These are phyloP conservation scores for Coemansia sp. DNA, from an alignment of 192 early-diverging fungal genomes.

Conservation along the genomic window DNA sequence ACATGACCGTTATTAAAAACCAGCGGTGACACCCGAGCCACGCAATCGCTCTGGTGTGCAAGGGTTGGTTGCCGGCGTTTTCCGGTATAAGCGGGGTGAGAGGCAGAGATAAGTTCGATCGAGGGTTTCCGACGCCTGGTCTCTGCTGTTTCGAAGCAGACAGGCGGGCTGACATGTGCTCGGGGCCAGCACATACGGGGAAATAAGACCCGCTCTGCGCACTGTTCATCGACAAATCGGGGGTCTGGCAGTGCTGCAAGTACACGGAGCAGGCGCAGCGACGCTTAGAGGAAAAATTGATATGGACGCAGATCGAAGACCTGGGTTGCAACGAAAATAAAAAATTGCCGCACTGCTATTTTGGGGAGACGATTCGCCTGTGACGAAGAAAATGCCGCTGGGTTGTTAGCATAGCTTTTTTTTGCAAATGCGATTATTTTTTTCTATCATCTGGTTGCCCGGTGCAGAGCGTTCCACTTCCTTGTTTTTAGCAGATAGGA, in stretches of 20 bases:
- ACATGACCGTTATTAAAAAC: too few species aligned
- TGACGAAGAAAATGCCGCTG: background rate
- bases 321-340: background rate
- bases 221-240: background rate
- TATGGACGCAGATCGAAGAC: background rate
- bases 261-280: background rate
- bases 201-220: background rate
- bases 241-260: background rate
- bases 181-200: background rate
- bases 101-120: background rate
- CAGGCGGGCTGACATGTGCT: too few species aligned
- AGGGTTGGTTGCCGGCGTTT: too few species aligned
- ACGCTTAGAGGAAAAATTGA: background rate
- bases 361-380: background rate
- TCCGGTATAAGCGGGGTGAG: too few species aligned
- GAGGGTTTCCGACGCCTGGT: background rate
- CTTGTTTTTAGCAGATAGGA: background rate
- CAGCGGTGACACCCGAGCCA: too few species aligned
- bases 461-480: background rate
- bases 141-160: background rate
- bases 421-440: conserved; percentile 6
- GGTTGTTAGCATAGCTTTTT: background rate
- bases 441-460: background rate
- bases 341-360: conserved; percentile 17
- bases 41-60: too few species aligned